These are phyloP conservation scores for Meyerozyma sp. DNA, from an alignment of 1,139 yeast species.

Conservation along the genomic window DNA sequence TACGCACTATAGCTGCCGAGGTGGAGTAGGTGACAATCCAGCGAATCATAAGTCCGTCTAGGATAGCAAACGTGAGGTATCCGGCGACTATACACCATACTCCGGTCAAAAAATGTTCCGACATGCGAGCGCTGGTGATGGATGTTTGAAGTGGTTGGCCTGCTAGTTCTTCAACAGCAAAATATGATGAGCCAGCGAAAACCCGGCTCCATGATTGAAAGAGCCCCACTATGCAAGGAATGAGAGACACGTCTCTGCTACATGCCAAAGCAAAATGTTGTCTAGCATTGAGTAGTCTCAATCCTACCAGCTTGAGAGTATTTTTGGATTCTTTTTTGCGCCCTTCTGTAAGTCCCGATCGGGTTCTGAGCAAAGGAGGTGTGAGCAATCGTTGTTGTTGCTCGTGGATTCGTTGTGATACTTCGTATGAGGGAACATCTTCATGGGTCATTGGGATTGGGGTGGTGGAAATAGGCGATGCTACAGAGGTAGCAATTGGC, in stretches of 20 bases:
- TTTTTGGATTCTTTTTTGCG: conserved; percentile 7
- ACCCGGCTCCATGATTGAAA: conserved; percentile 50
- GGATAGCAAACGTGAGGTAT: conserved; percentile 73
- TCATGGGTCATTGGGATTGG: conserved; percentile 5
- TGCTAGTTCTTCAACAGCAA: conserved; percentile 18
- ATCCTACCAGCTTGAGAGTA: conserved; percentile 51
- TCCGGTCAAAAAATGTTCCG: conserved; percentile 68
- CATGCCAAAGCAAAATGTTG: conserved; percentile 72
- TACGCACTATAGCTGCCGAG: conserved; percentile 81
- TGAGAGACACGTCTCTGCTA: conserved; percentile 66
- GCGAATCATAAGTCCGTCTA: conserved; percentile 86
- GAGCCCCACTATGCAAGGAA: conserved; percentile 59
- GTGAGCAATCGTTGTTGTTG: conserved; percentile 6
- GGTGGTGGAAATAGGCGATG: neutral
- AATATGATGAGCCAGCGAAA: conserved; percentile 20
- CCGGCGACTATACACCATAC: conserved; percentile 85
- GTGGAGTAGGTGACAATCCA: conserved; percentile 92
- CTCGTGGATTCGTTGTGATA: conserved; percentile 11
- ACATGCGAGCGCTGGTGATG: conserved; percentile 53
- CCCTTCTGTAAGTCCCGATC: conserved; percentile 2
- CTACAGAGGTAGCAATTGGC: neutral
- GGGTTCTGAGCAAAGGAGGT: conserved; percentile 1
- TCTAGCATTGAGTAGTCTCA: conserved; percentile 64
- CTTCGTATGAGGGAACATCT: conserved; percentile 13
- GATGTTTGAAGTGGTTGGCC: conserved; percentile 12